Base-by-base conservation (phyloP, 2,329 filamentous ascomycete species). In the Aureobasidium musti region DNA sequence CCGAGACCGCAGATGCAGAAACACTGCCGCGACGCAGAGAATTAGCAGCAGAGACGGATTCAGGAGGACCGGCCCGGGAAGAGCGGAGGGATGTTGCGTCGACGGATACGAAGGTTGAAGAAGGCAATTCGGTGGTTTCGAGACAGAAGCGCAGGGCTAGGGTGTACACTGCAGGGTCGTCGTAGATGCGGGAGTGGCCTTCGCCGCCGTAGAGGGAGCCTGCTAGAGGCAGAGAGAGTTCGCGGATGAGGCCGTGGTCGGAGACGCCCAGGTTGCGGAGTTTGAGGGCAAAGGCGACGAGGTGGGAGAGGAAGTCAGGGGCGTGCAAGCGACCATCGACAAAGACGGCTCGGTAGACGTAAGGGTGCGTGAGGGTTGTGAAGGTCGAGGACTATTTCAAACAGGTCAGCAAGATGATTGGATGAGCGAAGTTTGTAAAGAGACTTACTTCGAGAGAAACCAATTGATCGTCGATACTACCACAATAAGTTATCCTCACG, bases 381-480 rank as follows among this genome's bases (percentile, higher is more conserved):
- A 96, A 96, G 0, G 95, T 87, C 19, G 94, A 92, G 2, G 93
- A 97, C 87, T 82, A 47, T 37, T 10, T 0, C 3, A 10, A 4
- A 54, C 33, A n/a, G 13, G 30, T 56, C 10, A 56, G 52, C 21
- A 35, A 17, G 33, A 14, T 13, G 35, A 33, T 21, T 28, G 17
- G 35, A 2, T 8, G 1, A n/a, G 10, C 11, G 10, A 10, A 35
- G 8, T 1, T 3, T 13, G 14, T 5, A 28, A 33, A 1, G 41
- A 30, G 37, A 73, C 80, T 74, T 77, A 91, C 89, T 82, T 97
- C 94, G 74, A 99, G 82, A 4, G 93, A 94, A 17, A 99, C 93
- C 2, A 99, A 83, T 77, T 99, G 95, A 77, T 99, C 95, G 76
- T 99, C 95, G 61, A 99, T 96, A 77, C 93, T 97, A 64, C 94